Evolutionary conservation across 208 protist species (phyloP).

Genomic region (Crithidia expoeki): DNA sequence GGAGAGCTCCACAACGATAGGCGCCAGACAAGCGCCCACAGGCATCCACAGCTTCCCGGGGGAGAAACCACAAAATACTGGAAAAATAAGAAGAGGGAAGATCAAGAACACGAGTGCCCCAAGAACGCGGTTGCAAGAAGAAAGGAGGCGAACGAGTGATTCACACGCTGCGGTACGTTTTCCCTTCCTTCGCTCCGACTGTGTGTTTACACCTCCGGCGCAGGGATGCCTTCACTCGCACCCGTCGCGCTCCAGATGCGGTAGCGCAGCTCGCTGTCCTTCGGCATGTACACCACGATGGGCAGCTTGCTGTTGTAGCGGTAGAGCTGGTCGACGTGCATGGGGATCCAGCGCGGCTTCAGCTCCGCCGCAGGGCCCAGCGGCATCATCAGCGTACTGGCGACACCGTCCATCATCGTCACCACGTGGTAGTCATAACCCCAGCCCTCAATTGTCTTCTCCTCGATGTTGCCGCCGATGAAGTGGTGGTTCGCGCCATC

Average conservation of each 20-base stretch:
- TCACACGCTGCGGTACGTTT: no score
- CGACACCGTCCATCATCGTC: slow-evolving; percentile 23
- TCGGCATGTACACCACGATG: slow-evolving; percentile 56
- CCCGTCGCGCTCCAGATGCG: slow-evolving; percentile 42
- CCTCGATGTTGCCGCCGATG: slow-evolving; percentile 50
- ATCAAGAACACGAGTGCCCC: no score
- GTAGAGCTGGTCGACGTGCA: slow-evolving; percentile 14
- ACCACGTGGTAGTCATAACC: slow-evolving; percentile 57
- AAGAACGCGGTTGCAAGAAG: no score
- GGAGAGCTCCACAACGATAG: no score
- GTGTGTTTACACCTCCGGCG: background rate
- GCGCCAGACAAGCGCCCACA: no score
- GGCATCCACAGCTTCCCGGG: no score
- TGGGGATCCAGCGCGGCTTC: slow-evolving; percentile 38
- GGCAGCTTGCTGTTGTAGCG: slow-evolving; percentile 68
- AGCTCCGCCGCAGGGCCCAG: slow-evolving; percentile 39
- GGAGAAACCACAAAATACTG: no score
- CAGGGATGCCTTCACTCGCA: slow-evolving; percentile 4
- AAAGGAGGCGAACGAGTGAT: no score
- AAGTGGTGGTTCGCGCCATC: slow-evolving; percentile 56
- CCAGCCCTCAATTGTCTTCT: slow-evolving; percentile 65
- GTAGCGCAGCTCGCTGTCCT: slow-evolving; percentile 54
- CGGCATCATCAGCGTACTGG: slow-evolving; percentile 48
- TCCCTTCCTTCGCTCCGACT: background rate
- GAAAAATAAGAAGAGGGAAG: no score